Evolutionary conservation across 192 early-diverging fungal species (phyloP).

Genomic region (Gryganskiella cystojenkinii): DNA sequence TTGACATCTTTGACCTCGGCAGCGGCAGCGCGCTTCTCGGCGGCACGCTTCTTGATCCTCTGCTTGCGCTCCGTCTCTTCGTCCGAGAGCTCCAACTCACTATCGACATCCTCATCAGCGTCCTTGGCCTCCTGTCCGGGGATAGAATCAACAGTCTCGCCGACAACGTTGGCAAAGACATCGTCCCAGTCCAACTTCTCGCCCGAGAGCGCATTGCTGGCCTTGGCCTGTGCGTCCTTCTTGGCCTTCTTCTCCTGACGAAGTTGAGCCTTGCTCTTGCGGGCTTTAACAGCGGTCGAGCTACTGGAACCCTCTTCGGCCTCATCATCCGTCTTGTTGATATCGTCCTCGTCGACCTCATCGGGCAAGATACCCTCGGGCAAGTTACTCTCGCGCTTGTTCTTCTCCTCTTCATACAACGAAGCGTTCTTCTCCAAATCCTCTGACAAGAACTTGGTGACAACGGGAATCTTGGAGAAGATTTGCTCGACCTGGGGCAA

Average conservation of each 20-base stretch:
- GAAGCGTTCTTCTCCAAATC: constrained; percentile 79
- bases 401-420: constrained; percentile 60
- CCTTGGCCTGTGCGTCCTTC: constrained; percentile 53
- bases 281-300: constrained; percentile 30
- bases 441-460: constrained; percentile 83
- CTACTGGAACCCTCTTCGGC: constrained; percentile 49
- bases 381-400: constrained; percentile 63
- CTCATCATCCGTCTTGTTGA: constrained; percentile 54
- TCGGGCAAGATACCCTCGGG: constrained; percentile 59
- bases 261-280: constrained; percentile 53
- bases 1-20: constrained; percentile 31
- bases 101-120: constrained; percentile 60
- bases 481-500: constrained; percentile 79
- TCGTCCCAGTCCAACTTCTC: constrained; percentile 86
- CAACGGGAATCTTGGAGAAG: constrained; percentile 93
- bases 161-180: constrained; percentile 86
- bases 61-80: constrained; percentile 52
- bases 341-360: constrained; percentile 55
- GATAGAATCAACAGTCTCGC: constrained; percentile 59
- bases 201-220: constrained; percentile 29
- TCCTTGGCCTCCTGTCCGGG: constrained; percentile 52
- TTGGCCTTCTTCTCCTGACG: constrained; percentile 56
- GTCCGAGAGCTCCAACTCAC: constrained; percentile 58
- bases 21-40: constrained; percentile 40
- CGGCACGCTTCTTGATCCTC: constrained; percentile 45